Evolutionary conservation across 306 rosid genomes (phyloP).

Genomic region (Macrotyloma uniflorum): DNA sequence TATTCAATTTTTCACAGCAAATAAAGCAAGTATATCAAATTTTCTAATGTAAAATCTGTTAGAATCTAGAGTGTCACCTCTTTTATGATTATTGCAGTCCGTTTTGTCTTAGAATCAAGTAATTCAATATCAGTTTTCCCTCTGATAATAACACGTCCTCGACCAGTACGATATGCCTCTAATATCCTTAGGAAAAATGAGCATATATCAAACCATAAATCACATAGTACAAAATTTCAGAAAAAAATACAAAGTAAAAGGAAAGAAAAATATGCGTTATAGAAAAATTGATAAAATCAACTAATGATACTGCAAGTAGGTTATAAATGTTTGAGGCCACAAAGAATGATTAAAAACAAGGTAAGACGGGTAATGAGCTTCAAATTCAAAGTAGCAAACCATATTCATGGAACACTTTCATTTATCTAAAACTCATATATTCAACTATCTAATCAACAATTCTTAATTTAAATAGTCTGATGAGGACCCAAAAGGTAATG

Average conservation of each 20-base stretch:
- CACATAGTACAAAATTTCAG: neutral
- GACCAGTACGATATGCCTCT: conserved; percentile 93
- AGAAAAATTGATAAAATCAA: conserved; percentile 1
- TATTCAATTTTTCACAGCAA: conserved; percentile 17
- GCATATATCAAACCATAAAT: conserved; percentile 34
- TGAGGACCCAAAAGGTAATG: no score
- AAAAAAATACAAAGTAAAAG: neutral
- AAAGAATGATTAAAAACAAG: conserved; percentile 22
- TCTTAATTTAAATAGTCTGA: no score
- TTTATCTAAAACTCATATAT: conserved; percentile 2
- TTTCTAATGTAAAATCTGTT: conserved; percentile 22
- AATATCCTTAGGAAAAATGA: conserved; percentile 66
- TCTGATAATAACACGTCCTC: conserved; percentile 84
- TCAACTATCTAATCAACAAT: conserved; percentile 16
- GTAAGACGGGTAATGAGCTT: neutral
- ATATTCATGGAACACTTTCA: conserved; percentile 10
- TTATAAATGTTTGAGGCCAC: neutral
- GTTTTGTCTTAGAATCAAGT: conserved; percentile 82
- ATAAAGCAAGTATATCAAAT: conserved; percentile 26
- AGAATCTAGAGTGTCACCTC: conserved; percentile 60
- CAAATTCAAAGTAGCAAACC: conserved; percentile 5
- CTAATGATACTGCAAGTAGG: neutral
- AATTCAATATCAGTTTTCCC: conserved; percentile 92
- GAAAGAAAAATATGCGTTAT: neutral
- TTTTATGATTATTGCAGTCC: conserved; percentile 76